These are phyloP conservation scores for Lentinula guzmanii DNA, from an alignment of 768 basidiomycete species.

Conservation along the genomic window DNA sequence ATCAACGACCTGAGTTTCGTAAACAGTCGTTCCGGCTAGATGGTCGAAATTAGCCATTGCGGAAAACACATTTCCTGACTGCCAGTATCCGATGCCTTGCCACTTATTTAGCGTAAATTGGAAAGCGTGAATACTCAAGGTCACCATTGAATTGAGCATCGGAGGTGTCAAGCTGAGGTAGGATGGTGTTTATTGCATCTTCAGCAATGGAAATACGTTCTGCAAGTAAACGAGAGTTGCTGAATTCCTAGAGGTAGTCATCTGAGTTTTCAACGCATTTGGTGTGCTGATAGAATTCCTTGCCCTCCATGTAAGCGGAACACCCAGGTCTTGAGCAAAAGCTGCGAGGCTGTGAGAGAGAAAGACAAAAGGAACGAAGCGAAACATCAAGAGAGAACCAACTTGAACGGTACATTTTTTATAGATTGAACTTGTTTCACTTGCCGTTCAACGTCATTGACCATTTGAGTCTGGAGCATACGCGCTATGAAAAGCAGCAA, in stretches of 20 bases:
- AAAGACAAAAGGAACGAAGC: background rate
- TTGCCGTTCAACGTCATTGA: background rate
- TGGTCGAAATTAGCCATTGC: slow-evolving; percentile 43
- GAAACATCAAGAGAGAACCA: background rate
- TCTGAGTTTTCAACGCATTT: background rate
- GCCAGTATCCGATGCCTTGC: slow-evolving; percentile 46
- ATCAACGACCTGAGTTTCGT: slow-evolving; percentile 30
- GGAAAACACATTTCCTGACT: slow-evolving; percentile 46
- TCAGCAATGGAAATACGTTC: slow-evolving; percentile 35
- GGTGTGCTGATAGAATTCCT: background rate
- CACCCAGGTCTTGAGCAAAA: slow-evolving; percentile 3
- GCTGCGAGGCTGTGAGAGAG: background rate
- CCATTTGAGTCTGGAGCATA: background rate
- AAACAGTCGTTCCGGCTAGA: slow-evolving; percentile 27
- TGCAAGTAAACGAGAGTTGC: slow-evolving; percentile 26
- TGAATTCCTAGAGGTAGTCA: slow-evolving; percentile 28
- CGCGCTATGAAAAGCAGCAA: background rate
- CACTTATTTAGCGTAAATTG: background rate
- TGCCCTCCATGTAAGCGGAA: slow-evolving; percentile 5
- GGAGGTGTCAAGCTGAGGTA: slow-evolving; percentile 26
- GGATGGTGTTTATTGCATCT: slow-evolving; percentile 34
- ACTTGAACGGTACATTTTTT: background rate
- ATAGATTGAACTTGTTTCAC: background rate
- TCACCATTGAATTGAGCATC: slow-evolving; percentile 38
- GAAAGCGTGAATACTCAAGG: background rate